Base-by-base conservation (phyloP, 2,329 filamentous ascomycete genomes). In the Pseudonectria buxi region DNA sequence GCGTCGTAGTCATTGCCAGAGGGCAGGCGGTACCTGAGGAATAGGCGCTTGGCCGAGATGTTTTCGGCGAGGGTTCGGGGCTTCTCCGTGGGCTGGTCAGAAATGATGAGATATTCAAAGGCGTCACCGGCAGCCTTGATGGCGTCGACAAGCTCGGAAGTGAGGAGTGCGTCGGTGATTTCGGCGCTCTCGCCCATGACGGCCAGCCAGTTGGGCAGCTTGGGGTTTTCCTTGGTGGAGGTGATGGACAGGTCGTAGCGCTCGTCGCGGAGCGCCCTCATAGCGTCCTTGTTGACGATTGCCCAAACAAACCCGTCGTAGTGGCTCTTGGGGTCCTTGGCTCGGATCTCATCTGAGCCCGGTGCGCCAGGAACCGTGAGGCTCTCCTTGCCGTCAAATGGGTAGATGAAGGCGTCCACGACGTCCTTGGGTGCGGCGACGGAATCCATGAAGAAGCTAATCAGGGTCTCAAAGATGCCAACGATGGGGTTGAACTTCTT, bases 151-250 rank as follows among this genome's bases (percentile, higher is more conserved):
- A 98, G 73, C 52, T 96, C 90, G n/a, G 83, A 74, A 4, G 87
- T 95, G 33, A 98, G 74, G 47, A 98, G 69, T 6, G 78, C 71
- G 30, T 95, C 86, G 10, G 89, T 95, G 51, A 98, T 82, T 65
- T 96, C 92, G 39, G 89, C 88, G 63, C 82, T 95, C 72, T 98
- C 92, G 56, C 81, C 94, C 92, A 98, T 96, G 56, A 95, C 78
- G 10, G 87, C 95, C 36, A 83, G 72, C 89, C 89, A 98, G 45
- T 74, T 65, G 24, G 92, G 90, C 24, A 98, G 78, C 71, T 94
- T 95, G 36, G 83, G 59, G 64, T 89, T 78, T 55, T 98, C 92
- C 73, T 94, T 95, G 57, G 90, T 95, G 46, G 81, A 80, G 28
- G 92, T 95, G 49, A 98, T 76, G 35, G 86, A 94, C 36, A 95